Evolutionary conservation across 2,329 filamentous ascomycete genomes (phyloP), one percentile per base, ranked within the genome.

Genomic region (Colletotrichum noveboracense): DNA sequence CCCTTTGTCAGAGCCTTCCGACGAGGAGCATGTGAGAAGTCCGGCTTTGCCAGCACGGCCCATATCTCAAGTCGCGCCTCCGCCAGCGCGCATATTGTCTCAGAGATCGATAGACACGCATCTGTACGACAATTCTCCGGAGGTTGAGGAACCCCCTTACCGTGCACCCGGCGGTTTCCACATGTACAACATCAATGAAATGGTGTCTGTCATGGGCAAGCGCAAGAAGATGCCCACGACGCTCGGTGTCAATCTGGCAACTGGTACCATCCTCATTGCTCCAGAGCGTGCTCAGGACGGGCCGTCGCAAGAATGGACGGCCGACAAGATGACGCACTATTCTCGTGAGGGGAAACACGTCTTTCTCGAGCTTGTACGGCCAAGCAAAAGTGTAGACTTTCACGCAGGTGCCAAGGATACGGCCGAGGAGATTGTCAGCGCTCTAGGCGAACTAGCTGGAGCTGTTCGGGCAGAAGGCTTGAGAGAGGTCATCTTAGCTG

Each of bases 171-270:
- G 95, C 21, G 95, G 95, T 3, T 98, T 96, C 82, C 96, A 97
- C 82, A 89, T 98, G 84, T 98, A 98, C 86, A 98, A 98, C 80
- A 96, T 98, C 80, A 98, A 96, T 82, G 96, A 98, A 85, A 98
- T 98, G 94, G 92, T 98, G 6, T 96, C 96, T n/a, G 92, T 97
- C 60, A 96, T 98, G 92, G 96, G 96, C 72, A 98, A 98, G 87
- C 94, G 95, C 81, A 98, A 98, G 88, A 98, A 98, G 87, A 97
- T 98, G 95, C 96, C 96, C 2, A 98, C 96, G n/a, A 98, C 95
- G 0, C 85, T 98, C 48, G 96, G 96, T n/a, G 94, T 98, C 81
- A 98, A 98, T 82, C 89, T 97, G 71, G 93, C 94, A 64, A 97
- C 95, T 18, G 96, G 96, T 52, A 91, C 94, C 36, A 97, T 99